These are phyloP conservation scores for Sporothrix curviconia DNA, from an alignment of 2,329 filamentous ascomycete species.

Conservation along the genomic window DNA sequence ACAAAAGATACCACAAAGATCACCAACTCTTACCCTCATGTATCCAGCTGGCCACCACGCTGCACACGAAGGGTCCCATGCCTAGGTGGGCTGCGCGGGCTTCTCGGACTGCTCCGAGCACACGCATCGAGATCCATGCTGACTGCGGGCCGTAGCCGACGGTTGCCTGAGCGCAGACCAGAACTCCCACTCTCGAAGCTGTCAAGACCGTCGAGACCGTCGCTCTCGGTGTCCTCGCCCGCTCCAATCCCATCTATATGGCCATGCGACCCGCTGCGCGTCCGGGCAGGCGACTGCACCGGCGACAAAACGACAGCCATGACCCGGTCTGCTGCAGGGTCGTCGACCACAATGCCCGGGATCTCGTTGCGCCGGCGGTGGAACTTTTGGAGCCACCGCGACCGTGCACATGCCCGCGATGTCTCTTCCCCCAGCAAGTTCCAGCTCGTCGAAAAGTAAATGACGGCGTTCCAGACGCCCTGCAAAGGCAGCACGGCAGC, in stretches of 20 bases:
- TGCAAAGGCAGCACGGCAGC: conserved; percentile 70
- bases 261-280: neutral
- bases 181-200: neutral
- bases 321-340: too few relatives aligned
- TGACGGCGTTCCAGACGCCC: conserved; percentile 73
- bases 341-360: neutral
- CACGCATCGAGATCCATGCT: too few relatives aligned
- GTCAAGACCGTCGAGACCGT: neutral
- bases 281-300: neutral
- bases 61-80: too few relatives aligned
- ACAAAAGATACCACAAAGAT: too few relatives aligned
- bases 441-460: conserved; percentile 65
- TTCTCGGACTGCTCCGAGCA: too few relatives aligned
- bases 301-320: neutral
- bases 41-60: too few relatives aligned
- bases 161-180: neutral
- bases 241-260: neutral
- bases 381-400: conserved; percentile 14
- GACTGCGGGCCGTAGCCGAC: neutral
- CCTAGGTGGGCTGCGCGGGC: too few relatives aligned
- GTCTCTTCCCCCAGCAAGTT: conserved; percentile 28
- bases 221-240: conserved; percentile 9
- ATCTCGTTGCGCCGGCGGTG: neutral
- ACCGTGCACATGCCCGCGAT: neutral
- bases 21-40: too few relatives aligned